Evolutionary conservation across 1,284 basidiomycete genomes (phyloP), one percentile per base, ranked within the genome.

Genomic region (Tremellales sp.): DNA sequence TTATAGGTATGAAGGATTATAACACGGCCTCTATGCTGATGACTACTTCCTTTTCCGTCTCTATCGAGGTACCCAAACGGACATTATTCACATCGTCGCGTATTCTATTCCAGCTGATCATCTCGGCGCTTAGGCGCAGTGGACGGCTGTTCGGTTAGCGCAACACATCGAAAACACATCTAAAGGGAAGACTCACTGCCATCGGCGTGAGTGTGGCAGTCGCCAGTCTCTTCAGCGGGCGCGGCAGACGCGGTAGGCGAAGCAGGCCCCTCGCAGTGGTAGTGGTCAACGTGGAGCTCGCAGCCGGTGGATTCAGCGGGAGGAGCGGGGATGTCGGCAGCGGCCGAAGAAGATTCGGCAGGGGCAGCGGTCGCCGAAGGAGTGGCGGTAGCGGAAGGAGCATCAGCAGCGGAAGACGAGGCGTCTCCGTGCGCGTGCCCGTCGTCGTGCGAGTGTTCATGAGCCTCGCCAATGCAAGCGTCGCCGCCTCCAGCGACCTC

Each of bases 191-290:
- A 53, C 54, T 53, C 48, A 46, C 51, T 48, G 36, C 68, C 68
- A 36, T 68, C 69, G 22, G 63, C 54, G 51, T 71, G 69, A 26
- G 65, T 67, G 58, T 71, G 69, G 57, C 71, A 70, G 13, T 60
- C 60, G 12, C 51, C 22, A 21, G 50, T 52, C n/a, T 52, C 55
- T 10, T 51, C 40, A 11, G 53, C 26, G 2, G 57, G 54, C 12
- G 52, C 31, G 0, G 57, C 52, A 39, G 46, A 35, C 19, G 48
- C 21, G 24, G 46, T 42, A 39, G 45, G 45, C 19, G 53, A 45
- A 21, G 52, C 43, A 29, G 55, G 54, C 0, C 57, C 63, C 23
- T 58, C 58, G 35, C 65, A 65, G 23, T 64, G 60, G 46, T 56
- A 65, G 36, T 61, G 54, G 44, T 59, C 57, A 23, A 45, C 51